Evolutionary conservation across 352 stramenopile species (phyloP).

Genomic region (Chrysophaeum taylorii): DNA sequence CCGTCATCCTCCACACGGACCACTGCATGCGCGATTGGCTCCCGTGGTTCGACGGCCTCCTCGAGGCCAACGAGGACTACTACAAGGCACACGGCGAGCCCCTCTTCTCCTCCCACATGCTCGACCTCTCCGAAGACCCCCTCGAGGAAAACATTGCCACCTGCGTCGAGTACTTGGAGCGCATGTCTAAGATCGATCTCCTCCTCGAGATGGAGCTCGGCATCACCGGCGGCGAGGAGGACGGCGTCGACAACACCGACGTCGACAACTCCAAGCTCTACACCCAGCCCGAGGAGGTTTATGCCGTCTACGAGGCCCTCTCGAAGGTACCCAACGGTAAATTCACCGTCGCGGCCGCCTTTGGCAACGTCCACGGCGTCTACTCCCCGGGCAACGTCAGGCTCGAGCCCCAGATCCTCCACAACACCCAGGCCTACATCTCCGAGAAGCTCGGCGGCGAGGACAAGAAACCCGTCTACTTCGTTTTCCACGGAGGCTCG

Average conservation of each 20-base stretch:
- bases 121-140: conserved; percentile 93
- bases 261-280: conserved; percentile 85
- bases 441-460: conserved; percentile 61
- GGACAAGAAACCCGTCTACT: conserved; percentile 88
- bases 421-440: conserved; percentile 85
- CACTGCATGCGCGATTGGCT: conserved; percentile 90
- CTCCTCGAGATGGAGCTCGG: conserved; percentile 96
- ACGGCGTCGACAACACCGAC: conserved; percentile 93
- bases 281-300: conserved; percentile 85
- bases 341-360: conserved; percentile 91
- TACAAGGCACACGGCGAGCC: conserved; percentile 81
- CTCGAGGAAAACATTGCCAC: conserved; percentile 95
- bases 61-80: conserved; percentile 80
- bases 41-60: conserved; percentile 85
- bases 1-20: conserved; percentile 92
- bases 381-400: conserved; percentile 98
- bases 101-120: conserved; percentile 95
- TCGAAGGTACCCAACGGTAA: conserved; percentile 66
- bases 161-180: conserved; percentile 93
- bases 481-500: conserved; percentile 97
- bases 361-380: conserved; percentile 94
- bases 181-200: conserved; percentile 86
- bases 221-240: conserved; percentile 93
- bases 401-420: conserved; percentile 90
- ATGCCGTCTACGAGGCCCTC: conserved; percentile 86